Evolutionary conservation across 352 stramenopile species (phyloP), one percentile per base, ranked within the genome.

Genomic region (Halophytophthora batemanensis): DNA sequence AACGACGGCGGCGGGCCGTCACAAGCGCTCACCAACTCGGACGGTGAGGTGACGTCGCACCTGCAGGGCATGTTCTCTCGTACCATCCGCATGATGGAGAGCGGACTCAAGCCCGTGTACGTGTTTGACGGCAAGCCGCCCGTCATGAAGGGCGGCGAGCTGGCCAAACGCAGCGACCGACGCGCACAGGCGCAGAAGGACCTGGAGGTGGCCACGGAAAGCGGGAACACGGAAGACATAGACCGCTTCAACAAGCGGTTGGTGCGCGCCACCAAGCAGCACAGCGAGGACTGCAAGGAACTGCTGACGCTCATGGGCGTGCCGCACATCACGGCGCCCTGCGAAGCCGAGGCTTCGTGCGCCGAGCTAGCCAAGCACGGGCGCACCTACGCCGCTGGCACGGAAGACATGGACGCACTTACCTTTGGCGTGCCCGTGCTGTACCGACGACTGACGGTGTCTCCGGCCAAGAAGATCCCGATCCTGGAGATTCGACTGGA

Each of bases 91-190:
- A 94, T 99, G 67, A 92, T 99, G 67, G 86, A 96, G 46, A 97
- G 98, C 64, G 97, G 97, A 13, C 81, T 99, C 47, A 98, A 98
- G 63, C 97, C 97, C 12, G 92, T 99, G 31, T 99, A 98, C 65
- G 96, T 99, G 14, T 99, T 99, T 76, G 97, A 99, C 61, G 97
- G 97, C 29, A 99, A 99, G 71, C 96, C 97, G 33, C 97, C 97
- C 5, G 75, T 93, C 34, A 90, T 99, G 66, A 99, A 99, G 74
- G 87, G 77, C 44, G 93, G 92, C 12, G 97, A 99, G 76, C 68
- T 99, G 39, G 71, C 86, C 31, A 99, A 99, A 65, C 87, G 96
- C 41, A 94, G 87, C 48, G 83, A 93, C 50, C 82, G 82, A 11
- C 83, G 94, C 79, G 71, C 96, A 69, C 74, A 81, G 70, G 68